A percentile compares a stretch with the other conserved stretches of the same genome.
These are phyloP conservation scores for Diaporthe caulivora DNA, from an alignment of 2,329 filamentous ascomycete species.

Conservation along the genomic window DNA sequence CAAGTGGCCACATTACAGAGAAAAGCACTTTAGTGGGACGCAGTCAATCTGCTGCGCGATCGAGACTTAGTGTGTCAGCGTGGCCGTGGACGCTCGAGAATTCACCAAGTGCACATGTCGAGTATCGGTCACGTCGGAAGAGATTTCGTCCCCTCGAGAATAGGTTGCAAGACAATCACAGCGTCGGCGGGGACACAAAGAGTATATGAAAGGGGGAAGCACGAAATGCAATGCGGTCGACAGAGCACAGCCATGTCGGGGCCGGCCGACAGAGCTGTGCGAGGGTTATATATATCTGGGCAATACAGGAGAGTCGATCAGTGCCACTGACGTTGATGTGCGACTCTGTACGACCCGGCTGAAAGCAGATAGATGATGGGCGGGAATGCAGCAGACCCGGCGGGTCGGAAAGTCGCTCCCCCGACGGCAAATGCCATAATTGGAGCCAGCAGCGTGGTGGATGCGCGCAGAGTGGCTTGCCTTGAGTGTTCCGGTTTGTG, in stretches of 20 bases:
- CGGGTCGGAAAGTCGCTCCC: background rate
- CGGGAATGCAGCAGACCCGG: constrained; percentile 5
- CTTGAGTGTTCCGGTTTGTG: background rate
- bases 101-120: background rate
- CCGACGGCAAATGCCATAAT: background rate
- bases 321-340: background rate
- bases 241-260: background rate
- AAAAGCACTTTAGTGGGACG: background rate
- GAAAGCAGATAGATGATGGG: background rate
- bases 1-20: background rate
- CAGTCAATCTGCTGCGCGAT: background rate
- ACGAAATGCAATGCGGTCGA: background rate
- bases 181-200: too few species aligned
- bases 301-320: background rate
- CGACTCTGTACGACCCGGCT: constrained; percentile 3
- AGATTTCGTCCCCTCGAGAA: background rate
- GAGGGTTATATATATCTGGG: background rate
- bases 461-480: background rate
- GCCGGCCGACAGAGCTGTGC: background rate
- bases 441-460: background rate
- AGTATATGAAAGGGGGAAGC: background rate
- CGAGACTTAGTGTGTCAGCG: background rate
- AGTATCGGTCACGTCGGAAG: background rate
- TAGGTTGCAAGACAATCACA: background rate
- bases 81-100: background rate